A percentile compares a stretch with the other conserved stretches of the same genome.
Conservation (phyloP, 257 asterid genomes). For the Fraxinus excelsior region DNA sequence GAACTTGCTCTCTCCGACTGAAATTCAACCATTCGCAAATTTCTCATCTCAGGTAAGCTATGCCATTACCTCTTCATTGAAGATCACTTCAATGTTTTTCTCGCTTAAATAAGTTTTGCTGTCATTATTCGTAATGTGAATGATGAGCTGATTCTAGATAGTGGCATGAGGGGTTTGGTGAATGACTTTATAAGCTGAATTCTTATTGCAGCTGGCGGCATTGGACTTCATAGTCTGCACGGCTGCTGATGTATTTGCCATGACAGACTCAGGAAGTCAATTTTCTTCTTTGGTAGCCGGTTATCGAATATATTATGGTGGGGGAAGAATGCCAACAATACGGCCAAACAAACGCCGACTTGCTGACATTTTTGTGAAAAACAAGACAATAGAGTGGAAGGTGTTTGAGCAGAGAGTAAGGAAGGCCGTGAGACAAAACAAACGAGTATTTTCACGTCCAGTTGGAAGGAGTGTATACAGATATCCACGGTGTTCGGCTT, state of each 20-base stretch:
- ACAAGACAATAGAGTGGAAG: conserved; percentile 91
- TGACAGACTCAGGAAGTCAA: conserved; percentile 99
- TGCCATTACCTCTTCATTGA: neutral
- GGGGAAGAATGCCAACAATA: conserved; percentile 88
- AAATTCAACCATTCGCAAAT: conserved; percentile 74
- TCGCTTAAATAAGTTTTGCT: no score
- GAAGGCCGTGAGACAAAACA: conserved; percentile 91
- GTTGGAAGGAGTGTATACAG: conserved; percentile 89
- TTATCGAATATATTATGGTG: conserved; percentile 81
- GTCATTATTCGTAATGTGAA: no score
- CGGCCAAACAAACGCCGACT: conserved; percentile 96
- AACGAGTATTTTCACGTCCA: conserved; percentile 89
- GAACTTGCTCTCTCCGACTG: conserved; percentile 75
- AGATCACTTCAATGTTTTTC: conserved; percentile 4
- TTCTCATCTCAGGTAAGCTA: conserved; percentile 86
- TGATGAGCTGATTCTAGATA: neutral
- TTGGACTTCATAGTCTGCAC: conserved; percentile 92
- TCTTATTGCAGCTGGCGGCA: conserved; percentile 80
- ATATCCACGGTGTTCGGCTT: conserved; percentile 80
- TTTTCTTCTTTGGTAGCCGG: conserved; percentile 93
- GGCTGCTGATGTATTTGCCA: conserved; percentile 87
- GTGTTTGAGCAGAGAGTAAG: conserved; percentile 85
- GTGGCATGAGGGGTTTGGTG: neutral
- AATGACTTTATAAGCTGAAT: conserved; percentile 11
- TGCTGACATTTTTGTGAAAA: conserved; percentile 86